Evolutionary conservation across 495 filamentous ascomycete species (phyloP).

Genomic region (Lepraria neglecta): DNA sequence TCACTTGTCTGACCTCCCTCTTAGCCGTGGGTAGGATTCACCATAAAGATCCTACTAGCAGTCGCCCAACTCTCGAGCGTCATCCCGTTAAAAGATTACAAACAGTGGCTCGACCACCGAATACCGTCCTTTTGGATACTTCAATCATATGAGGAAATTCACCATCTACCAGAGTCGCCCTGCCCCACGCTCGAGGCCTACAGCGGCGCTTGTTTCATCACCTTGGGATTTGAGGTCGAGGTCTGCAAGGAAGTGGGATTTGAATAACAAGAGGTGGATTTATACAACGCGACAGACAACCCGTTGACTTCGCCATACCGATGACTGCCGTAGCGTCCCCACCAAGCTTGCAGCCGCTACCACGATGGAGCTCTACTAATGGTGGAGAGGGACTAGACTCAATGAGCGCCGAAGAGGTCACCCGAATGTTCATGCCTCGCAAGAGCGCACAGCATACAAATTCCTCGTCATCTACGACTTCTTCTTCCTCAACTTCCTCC

Average conservation of each 20-base stretch:
- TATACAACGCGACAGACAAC: background rate
- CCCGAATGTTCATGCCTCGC: constrained; percentile 80
- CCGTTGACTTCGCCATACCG: constrained; percentile 26
- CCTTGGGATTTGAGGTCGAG: constrained; percentile 26
- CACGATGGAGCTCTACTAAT: constrained; percentile 59
- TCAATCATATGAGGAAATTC: constrained; percentile 30
- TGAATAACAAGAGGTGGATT: background rate
- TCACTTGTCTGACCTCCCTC: background rate
- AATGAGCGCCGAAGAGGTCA: constrained; percentile 80
- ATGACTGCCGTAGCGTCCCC: constrained; percentile 98
- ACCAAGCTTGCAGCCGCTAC: constrained; percentile 72
- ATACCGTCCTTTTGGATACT: constrained; percentile 26
- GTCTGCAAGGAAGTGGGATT: constrained; percentile 19
- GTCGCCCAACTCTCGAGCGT: constrained; percentile 14
- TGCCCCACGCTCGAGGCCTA: constrained; percentile 32
- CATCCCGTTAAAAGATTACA: background rate
- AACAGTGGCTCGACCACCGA: background rate
- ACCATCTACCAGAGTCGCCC: constrained; percentile 34
- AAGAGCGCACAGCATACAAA: constrained; percentile 79
- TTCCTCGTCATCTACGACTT: constrained; percentile 79
- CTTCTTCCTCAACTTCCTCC: constrained; percentile 65
- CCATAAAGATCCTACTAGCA: background rate
- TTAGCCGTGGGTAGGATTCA: background rate
- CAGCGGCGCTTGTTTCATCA: constrained; percentile 18
- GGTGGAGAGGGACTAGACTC: constrained; percentile 67